Conservation (phyloP, 306 rosid genomes). For the Abrus pulchellus region DNA sequence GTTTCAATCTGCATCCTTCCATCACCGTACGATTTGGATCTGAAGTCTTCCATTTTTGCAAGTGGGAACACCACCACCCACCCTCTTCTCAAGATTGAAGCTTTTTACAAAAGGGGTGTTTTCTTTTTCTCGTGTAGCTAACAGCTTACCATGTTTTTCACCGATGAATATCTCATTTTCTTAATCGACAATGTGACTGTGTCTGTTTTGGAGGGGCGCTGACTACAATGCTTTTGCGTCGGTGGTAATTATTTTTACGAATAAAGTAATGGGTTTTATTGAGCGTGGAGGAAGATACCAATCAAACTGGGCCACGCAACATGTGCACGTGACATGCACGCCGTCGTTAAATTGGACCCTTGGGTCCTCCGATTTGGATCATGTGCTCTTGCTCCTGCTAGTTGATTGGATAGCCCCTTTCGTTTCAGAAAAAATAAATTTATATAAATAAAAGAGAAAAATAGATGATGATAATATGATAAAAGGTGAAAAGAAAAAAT, state of each 20-base stretch:
- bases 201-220: conserved; percentile 44
- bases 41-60: conserved; percentile 62
- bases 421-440: no score
- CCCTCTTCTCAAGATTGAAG: not conserved
- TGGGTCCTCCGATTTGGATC: conserved; percentile 24
- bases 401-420: not conserved
- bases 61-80: not conserved
- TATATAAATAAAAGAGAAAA: no score
- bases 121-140: not conserved
- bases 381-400: not conserved
- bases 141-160: not conserved
- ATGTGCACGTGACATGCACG: conserved; percentile 25
- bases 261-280: not conserved
- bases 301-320: not conserved
- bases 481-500: no score
- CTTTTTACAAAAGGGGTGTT: conserved; percentile 11
- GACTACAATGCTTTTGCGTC: conserved; percentile 46
- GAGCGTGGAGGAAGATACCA: not conserved
- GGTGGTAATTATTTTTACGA: conserved; percentile 25
- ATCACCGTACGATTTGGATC: conserved; percentile 80
- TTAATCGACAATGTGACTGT: conserved; percentile 27
- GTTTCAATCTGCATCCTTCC: conserved; percentile 76
- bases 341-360: not conserved
- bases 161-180: not conserved
- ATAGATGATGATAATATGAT: no score